A percentile compares a stretch with the other conserved stretches of the same genome.
Evolutionary conservation across 1,284 basidiomycete genomes (phyloP).

Genomic region (Naganishia liquefaciens): DNA sequence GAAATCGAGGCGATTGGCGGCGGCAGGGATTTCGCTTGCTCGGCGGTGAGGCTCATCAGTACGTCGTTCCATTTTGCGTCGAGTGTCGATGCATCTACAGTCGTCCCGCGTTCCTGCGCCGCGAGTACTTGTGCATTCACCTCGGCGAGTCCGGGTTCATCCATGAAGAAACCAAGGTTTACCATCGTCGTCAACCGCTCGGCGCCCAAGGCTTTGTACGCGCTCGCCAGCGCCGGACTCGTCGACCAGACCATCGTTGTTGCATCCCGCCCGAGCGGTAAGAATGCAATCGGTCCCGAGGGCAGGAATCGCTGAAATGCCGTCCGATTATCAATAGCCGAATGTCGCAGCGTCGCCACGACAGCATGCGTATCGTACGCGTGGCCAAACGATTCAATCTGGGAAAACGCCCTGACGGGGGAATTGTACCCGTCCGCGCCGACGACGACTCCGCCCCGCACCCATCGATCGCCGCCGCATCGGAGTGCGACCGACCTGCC

Average conservation of each 20-base stretch:
- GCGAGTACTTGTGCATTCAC: slow-evolving; percentile 65
- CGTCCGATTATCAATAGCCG: slow-evolving; percentile 63
- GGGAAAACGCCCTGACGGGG: slow-evolving; percentile 83
- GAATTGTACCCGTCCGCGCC: slow-evolving; percentile 96
- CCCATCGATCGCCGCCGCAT: slow-evolving; percentile 46
- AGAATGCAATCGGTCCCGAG: slow-evolving; percentile 91
- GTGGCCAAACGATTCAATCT: slow-evolving; percentile 88
- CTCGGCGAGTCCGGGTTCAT: slow-evolving; percentile 70
- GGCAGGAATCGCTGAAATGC: slow-evolving; percentile 96
- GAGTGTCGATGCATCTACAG: slow-evolving; percentile 4
- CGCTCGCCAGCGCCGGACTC: slow-evolving; percentile 67
- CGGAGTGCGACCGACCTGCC: slow-evolving; percentile 49
- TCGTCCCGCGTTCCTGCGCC: slow-evolving; percentile 46
- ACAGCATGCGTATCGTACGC: slow-evolving; percentile 86
- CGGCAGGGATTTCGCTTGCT: slow-evolving; percentile 58
- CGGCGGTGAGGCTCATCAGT: slow-evolving; percentile 27
- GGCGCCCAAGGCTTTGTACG: slow-evolving; percentile 69
- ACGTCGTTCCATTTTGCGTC: slow-evolving; percentile 30
- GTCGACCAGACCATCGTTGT: slow-evolving; percentile 97
- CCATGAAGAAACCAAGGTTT: slow-evolving; percentile 88
- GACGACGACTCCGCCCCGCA: slow-evolving; percentile 57
- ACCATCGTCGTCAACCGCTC: slow-evolving; percentile 72
- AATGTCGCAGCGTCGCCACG: slow-evolving; percentile 81
- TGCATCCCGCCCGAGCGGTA: slow-evolving; percentile 71
- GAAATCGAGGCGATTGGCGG: slow-evolving; percentile 74